Percentiles rank a stretch among this genome's conserved stretches.
phyloP scores from a whole-genome alignment of 768 basidiomycete species.

The Tricholomella constricta region DNA sequence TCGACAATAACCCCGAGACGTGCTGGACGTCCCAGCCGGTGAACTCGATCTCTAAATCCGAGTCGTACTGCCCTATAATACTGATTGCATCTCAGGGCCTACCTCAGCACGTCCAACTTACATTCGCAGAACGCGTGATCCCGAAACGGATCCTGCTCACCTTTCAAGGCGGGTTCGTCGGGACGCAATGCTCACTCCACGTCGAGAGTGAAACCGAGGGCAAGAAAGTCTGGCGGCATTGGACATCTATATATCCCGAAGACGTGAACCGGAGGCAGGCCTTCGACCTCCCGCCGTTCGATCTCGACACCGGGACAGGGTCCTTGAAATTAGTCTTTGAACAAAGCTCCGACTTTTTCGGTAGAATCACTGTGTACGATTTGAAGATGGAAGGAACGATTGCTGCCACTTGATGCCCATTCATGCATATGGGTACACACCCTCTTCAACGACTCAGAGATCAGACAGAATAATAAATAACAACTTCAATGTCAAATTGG shows the following conservation, averaged over 20 bases:
- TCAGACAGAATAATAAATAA: too few species aligned
- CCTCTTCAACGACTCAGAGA: too few species aligned
- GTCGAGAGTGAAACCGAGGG: conserved; percentile 26
- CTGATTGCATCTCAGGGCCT: conserved; percentile 55
- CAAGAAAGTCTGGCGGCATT: conserved; percentile 47
- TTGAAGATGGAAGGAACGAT: conserved; percentile 13
- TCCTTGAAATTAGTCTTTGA: conserved; percentile 72
- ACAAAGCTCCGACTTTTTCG: conserved; percentile 85
- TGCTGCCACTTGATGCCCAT: background rate
- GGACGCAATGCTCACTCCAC: conserved; percentile 59
- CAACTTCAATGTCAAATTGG: too few species aligned
- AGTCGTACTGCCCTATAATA: background rate
- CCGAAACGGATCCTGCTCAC: conserved; percentile 62
- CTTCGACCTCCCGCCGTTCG: conserved; percentile 52
- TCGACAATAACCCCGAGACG: conserved; percentile 73
- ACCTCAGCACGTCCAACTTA: conserved; percentile 73
- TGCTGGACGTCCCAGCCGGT: conserved; percentile 88
- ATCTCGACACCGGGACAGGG: conserved; percentile 34
- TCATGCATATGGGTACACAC: too few species aligned
- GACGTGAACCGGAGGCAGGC: conserved; percentile 75
- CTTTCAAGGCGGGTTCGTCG: conserved; percentile 88
- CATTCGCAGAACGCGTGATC: conserved; percentile 54
- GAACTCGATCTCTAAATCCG: background rate
- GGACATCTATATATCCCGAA: conserved; percentile 69
- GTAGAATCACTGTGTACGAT: conserved; percentile 30